These are phyloP conservation scores for Plasmodium berghei DNA, from an alignment of 169 alveolate genomes.

Conservation along the genomic window DNA sequence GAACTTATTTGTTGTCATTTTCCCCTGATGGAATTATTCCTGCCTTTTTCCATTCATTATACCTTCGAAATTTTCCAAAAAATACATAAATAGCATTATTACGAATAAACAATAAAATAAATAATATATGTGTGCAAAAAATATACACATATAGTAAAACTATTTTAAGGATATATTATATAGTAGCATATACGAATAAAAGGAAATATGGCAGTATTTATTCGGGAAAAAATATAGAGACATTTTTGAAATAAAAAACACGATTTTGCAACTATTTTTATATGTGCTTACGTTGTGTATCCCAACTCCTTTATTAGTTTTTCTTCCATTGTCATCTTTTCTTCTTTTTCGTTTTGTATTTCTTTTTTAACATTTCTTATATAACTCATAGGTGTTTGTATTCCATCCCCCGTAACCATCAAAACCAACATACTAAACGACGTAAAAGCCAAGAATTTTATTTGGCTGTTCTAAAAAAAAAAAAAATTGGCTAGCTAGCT, in stretches of 20 bases:
- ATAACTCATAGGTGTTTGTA: constrained; percentile 67
- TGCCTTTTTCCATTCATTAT: constrained; percentile 74
- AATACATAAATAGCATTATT: background rate
- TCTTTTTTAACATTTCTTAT: constrained; percentile 39
- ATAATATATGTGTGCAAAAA: background rate
- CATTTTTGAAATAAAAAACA: too few relatives aligned
- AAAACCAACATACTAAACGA: constrained; percentile 59
- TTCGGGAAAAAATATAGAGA: too few relatives aligned
- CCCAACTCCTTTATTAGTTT: constrained; percentile 52
- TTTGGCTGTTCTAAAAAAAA: constrained; percentile 34
- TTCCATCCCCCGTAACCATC: constrained; percentile 71
- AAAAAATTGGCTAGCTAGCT: background rate
- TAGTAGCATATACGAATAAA: too few relatives aligned
- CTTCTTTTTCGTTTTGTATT: constrained; percentile 32
- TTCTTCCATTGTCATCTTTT: constrained; percentile 28
- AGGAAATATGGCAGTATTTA: too few relatives aligned
- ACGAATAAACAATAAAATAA: background rate
- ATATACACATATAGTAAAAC: background rate
- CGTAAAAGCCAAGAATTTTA: constrained; percentile 56
- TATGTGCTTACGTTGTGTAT: constrained; percentile 26
- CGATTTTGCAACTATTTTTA: too few relatives aligned
- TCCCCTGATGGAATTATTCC: constrained; percentile 62
- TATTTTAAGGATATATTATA: too few relatives aligned
- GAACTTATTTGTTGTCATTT: constrained; percentile 4
- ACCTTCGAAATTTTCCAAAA: constrained; percentile 11